Conservation (phyloP, 2,329 filamentous ascomycete genomes). For the Monascus ruber region DNA sequence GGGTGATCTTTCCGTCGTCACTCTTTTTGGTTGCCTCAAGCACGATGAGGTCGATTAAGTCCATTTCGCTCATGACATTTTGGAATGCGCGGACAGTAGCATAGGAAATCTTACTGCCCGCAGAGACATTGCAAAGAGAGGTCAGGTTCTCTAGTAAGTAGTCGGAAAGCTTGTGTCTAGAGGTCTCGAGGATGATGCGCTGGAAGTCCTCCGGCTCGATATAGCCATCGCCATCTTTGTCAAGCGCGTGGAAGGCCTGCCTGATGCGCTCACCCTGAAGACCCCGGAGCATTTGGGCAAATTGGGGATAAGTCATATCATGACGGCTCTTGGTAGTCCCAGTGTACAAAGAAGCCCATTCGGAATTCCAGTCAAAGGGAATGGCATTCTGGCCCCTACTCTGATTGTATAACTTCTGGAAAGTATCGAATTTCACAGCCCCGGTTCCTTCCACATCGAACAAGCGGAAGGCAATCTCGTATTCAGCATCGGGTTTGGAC, state of each 20-base stretch:
- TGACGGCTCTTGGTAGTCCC: constrained; percentile 80
- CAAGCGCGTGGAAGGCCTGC: constrained; percentile 86
- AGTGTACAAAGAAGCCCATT: constrained; percentile 92
- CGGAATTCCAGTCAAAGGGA: constrained; percentile 92
- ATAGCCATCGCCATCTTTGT: constrained; percentile 85
- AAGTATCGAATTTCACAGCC: constrained; percentile 77
- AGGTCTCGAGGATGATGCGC: constrained; percentile 87
- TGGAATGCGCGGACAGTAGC: constrained; percentile 96
- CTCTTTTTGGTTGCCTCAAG: constrained; percentile 76
- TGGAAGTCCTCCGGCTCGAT: constrained; percentile 94
- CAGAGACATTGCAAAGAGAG: constrained; percentile 88
- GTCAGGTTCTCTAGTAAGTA: constrained; percentile 84
- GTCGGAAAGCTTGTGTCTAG: constrained; percentile 92
- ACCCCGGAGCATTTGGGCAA: constrained; percentile 94
- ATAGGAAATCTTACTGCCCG: constrained; percentile 88
- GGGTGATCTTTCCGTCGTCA: constrained; percentile 81
- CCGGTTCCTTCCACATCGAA: constrained; percentile 82
- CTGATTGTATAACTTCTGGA: constrained; percentile 71
- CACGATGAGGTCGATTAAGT: constrained; percentile 87
- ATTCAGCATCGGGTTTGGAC: constrained; percentile 89
- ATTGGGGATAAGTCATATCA: constrained; percentile 88
- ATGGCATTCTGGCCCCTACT: constrained; percentile 80
- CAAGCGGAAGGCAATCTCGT: constrained; percentile 94
- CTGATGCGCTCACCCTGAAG: constrained; percentile 91
- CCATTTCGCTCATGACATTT: constrained; percentile 97